Conservation (phyloP, 2,329 filamentous ascomycete species). For the Aspergillus sp. region DNA sequence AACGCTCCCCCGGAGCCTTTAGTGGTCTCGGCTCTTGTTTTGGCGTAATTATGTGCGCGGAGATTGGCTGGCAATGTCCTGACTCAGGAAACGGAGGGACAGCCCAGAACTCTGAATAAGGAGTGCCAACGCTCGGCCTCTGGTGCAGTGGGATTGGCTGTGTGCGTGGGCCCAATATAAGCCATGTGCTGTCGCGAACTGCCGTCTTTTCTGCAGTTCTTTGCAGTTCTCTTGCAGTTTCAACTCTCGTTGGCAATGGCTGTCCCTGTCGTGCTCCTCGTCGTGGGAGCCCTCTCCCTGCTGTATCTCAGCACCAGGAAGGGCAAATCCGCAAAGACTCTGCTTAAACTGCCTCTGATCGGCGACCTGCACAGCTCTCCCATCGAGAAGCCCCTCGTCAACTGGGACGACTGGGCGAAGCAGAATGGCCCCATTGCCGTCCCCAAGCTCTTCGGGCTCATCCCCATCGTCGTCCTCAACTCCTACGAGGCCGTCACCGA, state of each 20-base stretch:
- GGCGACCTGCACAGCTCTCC: slow-evolving; percentile 33
- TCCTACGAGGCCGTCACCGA: slow-evolving; percentile 38
- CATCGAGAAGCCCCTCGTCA: slow-evolving; percentile 26
- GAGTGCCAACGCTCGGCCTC: too few species aligned
- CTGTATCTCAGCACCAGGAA: slow-evolving; percentile 6
- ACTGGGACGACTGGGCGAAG: slow-evolving; percentile 36
- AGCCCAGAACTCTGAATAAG: too few species aligned
- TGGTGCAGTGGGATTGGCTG: too few species aligned
- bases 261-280: not conserved
- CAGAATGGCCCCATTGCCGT: slow-evolving; percentile 37
- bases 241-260: not conserved
- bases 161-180: too few species aligned
- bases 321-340: not conserved
- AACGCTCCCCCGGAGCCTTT: too few species aligned
- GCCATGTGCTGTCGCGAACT: too few species aligned
- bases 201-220: too few species aligned
- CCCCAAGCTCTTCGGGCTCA: slow-evolving; percentile 29
- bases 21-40: too few species aligned
- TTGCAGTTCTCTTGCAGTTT: not conserved
- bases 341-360: slow-evolving; percentile 29
- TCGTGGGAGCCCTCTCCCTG: slow-evolving; percentile 6
- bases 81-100: too few species aligned
- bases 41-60: too few species aligned
- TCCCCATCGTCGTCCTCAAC: slow-evolving; percentile 42
- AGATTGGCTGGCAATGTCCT: too few species aligned